These are phyloP conservation scores for Schizothecium vesticola DNA, from an alignment of 495 filamentous ascomycete genomes.

Conservation along the genomic window DNA sequence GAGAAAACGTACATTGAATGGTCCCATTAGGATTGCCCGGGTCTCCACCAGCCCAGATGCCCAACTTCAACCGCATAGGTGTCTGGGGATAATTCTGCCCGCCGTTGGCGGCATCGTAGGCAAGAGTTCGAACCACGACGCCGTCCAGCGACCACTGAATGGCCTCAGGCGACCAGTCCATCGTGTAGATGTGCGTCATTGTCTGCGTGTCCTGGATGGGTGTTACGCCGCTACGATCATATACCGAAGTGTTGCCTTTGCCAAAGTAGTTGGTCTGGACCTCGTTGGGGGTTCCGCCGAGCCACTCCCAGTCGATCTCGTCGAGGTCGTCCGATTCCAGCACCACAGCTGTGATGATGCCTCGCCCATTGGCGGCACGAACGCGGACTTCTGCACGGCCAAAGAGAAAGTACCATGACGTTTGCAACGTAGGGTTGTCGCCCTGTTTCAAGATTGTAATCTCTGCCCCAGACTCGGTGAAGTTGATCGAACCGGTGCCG, in stretches of 20 bases:
- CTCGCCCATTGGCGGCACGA: slow-evolving; percentile 58
- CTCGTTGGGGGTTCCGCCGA: slow-evolving; percentile 55
- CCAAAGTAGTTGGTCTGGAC: slow-evolving; percentile 92
- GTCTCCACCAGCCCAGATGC: slow-evolving; percentile 78
- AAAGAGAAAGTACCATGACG: slow-evolving; percentile 71
- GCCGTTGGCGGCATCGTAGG: slow-evolving; percentile 50
- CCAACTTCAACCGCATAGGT: slow-evolving; percentile 73
- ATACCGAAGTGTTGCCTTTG: slow-evolving; percentile 73
- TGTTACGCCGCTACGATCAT: slow-evolving; percentile 65
- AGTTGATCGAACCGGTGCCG: slow-evolving; percentile 46
- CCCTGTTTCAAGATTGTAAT: slow-evolving; percentile 69
- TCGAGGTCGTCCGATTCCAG: slow-evolving; percentile 84
- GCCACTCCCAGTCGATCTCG: slow-evolving; percentile 87
- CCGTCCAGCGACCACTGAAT: slow-evolving; percentile 77
- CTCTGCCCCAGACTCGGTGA: slow-evolving; percentile 59
- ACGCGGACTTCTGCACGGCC: slow-evolving; percentile 61
- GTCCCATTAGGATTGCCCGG: slow-evolving; percentile 62
- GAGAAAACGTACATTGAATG: slow-evolving; percentile 54
- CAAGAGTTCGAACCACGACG: slow-evolving; percentile 58
- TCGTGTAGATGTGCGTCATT: slow-evolving; percentile 71
- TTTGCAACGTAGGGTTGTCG: slow-evolving; percentile 68
- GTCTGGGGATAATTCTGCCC: slow-evolving; percentile 78
- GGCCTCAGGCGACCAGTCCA: slow-evolving; percentile 70
- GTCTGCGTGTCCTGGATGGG: slow-evolving; percentile 52
- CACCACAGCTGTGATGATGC: slow-evolving; percentile 75